A percentile compares a stretch with the other conserved stretches of the same genome.
Evolutionary conservation across 306 rosid species (phyloP).

Genomic region (Cucumis melo): DNA sequence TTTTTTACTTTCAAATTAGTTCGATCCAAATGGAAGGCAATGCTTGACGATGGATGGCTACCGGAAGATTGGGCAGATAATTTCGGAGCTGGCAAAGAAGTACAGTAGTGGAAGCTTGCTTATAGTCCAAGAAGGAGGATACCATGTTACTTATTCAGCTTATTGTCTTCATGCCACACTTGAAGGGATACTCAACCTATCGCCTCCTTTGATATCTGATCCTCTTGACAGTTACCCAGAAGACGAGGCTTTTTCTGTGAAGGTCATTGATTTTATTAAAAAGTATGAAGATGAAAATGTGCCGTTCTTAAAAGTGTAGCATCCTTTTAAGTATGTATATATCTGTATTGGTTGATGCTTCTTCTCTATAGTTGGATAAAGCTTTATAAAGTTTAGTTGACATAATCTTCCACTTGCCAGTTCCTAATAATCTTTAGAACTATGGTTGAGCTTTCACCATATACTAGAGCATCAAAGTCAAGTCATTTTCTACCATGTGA

Average conservation of each 20-base stretch:
- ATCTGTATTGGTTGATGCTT: not conserved
- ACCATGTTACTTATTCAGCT: conserved; percentile 79
- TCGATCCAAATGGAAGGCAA: conserved; percentile 94
- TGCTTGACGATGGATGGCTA: conserved; percentile 91
- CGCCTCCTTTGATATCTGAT: conserved; percentile 40
- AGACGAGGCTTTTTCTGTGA: conserved; percentile 41
- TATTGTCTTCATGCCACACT: conserved; percentile 87
- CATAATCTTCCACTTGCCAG: not conserved
- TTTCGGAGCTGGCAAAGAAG: conserved; percentile 23
- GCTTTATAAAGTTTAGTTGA: not conserved
- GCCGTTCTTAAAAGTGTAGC: conserved; percentile 28
- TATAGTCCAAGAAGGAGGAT: conserved; percentile 92
- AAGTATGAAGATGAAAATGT: conserved; percentile 28
- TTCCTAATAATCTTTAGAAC: not conserved
- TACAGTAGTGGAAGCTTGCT: conserved; percentile 44
- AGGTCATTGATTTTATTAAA: conserved; percentile 45
- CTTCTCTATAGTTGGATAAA: not conserved
- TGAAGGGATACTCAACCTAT: conserved; percentile 73
- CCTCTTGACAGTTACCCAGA: conserved; percentile 66
- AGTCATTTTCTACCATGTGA: too few relatives aligned
- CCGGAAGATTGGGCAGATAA: conserved; percentile 41
- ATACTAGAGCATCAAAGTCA: not conserved
- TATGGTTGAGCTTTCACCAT: not conserved
- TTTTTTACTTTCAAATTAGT: conserved; percentile 28
- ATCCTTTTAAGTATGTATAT: not conserved